phyloP scores from a whole-genome alignment of 208 protist species.

The Leptomonas pyrrhocoris region DNA sequence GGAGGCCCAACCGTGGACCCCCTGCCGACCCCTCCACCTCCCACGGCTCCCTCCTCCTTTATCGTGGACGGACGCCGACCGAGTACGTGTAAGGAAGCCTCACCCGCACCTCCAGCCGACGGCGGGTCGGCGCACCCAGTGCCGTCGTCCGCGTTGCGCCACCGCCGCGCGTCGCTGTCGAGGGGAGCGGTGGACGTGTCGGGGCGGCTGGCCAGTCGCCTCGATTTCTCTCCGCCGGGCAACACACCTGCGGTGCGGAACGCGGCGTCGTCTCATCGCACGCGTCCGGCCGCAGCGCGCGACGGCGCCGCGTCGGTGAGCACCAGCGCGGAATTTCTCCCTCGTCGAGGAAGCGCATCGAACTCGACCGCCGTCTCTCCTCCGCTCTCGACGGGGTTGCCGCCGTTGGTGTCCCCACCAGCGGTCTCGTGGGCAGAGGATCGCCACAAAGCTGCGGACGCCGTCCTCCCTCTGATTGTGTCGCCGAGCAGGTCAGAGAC shows the following conservation, averaged over 20 bases:
- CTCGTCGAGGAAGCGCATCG: background rate
- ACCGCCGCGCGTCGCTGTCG: constrained; percentile 11
- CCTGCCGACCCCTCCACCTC: too few species aligned
- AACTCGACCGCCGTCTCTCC: background rate
- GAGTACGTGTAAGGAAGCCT: background rate
- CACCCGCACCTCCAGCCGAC: background rate
- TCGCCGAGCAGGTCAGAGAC: background rate
- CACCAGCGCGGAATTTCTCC: background rate
- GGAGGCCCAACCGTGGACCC: too few species aligned
- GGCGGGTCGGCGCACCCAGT: background rate
- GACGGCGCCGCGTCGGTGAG: background rate
- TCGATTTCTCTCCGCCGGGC: constrained; percentile 7
- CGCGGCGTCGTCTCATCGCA: background rate
- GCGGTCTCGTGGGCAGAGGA: background rate
- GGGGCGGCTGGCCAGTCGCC: constrained; percentile 7
- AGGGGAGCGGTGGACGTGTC: constrained; percentile 21
- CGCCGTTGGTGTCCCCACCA: background rate
- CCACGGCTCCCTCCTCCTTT: too few species aligned
- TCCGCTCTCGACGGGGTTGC: background rate
- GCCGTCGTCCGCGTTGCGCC: background rate
- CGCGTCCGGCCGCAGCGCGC: background rate
- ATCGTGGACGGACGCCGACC: too few species aligned
- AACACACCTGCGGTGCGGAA: background rate
- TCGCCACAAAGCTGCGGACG: background rate
- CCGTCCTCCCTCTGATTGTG: too few species aligned